phyloP scores from a whole-genome alignment of 2,329 filamentous ascomycete genomes.

The Fusarium pseudograminearum region DNA sequence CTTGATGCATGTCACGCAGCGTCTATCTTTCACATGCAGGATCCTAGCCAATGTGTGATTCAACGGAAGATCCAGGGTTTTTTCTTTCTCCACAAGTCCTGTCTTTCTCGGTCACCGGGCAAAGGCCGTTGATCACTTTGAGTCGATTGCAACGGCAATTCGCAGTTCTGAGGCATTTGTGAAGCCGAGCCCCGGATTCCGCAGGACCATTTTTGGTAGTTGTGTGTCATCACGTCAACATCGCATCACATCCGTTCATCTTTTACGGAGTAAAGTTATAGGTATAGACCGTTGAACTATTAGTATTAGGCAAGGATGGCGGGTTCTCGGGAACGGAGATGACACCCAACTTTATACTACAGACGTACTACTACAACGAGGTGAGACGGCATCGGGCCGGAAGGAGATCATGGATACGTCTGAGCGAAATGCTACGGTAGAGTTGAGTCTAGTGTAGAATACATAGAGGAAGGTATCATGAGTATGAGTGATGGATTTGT shows the following conservation, averaged over 20 bases:
- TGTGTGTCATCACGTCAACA: slow-evolving; percentile 35
- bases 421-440: slow-evolving; percentile 1
- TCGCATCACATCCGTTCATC: not conserved
- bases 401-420: slow-evolving; percentile 4
- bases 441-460: not conserved
- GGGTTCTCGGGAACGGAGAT: slow-evolving; percentile 32
- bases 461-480: not conserved
- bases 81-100: not conserved
- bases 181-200: slow-evolving; percentile 21
- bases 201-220: slow-evolving; percentile 14
- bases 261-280: not conserved
- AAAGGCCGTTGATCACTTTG: slow-evolving; percentile 3
- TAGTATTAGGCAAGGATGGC: slow-evolving; percentile 27
- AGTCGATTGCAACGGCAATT: not conserved
- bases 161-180: slow-evolving; percentile 23
- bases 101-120: not conserved
- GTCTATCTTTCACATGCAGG: slow-evolving; percentile 22
- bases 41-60: slow-evolving; percentile 12
- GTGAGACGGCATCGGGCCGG: not conserved
- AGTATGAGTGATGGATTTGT: not conserved
- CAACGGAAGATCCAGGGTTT: not conserved
- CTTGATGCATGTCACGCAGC: slow-evolving; percentile 25
- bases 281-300: not conserved
- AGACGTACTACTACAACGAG: not conserved
- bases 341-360: not conserved